Evolutionary conservation across 2,329 filamentous ascomycete genomes (phyloP).

Genomic region (Diplodia corticola): DNA sequence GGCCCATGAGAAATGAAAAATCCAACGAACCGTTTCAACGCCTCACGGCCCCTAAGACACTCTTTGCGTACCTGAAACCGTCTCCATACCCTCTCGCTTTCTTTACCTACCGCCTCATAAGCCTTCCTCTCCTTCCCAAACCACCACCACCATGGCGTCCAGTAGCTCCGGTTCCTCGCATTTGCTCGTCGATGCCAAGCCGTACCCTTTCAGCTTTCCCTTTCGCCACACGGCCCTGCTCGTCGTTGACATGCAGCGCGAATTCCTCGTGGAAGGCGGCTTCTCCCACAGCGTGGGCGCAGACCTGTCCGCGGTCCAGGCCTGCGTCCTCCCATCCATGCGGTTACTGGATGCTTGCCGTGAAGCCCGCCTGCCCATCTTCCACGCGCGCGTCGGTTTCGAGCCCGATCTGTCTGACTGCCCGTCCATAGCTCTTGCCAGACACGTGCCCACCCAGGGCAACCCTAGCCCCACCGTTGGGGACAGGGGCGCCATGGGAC

Average conservation of each 20-base stretch:
- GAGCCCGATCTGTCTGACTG: constrained; percentile 55
- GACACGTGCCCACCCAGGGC: constrained; percentile 51
- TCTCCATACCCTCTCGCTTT: background rate
- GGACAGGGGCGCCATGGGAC: constrained; percentile 55
- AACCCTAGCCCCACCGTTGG: constrained; percentile 50
- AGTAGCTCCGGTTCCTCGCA: background rate
- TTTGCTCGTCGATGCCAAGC: constrained; percentile 36
- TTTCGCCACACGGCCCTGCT: constrained; percentile 50
- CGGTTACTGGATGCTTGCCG: constrained; percentile 47
- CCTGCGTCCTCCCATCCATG: constrained; percentile 43
- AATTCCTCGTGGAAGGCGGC: constrained; percentile 52
- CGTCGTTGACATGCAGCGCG: constrained; percentile 55
- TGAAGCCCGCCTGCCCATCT: constrained; percentile 45
- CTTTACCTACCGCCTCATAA: background rate
- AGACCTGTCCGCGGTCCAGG: constrained; percentile 42
- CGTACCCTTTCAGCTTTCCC: constrained; percentile 53
- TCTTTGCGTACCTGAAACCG: background rate
- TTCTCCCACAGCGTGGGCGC: constrained; percentile 56
- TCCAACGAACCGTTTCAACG: constrained; percentile 16
- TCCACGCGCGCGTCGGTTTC: constrained; percentile 54
- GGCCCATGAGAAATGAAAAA: constrained; percentile 14
- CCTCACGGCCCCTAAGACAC: constrained; percentile 16
- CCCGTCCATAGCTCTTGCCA: constrained; percentile 52
- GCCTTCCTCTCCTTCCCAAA: background rate
- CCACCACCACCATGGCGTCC: constrained; percentile 2